These are phyloP conservation scores for Pyricularia grisea DNA, from an alignment of 2,329 filamentous ascomycete genomes.

Conservation along the genomic window DNA sequence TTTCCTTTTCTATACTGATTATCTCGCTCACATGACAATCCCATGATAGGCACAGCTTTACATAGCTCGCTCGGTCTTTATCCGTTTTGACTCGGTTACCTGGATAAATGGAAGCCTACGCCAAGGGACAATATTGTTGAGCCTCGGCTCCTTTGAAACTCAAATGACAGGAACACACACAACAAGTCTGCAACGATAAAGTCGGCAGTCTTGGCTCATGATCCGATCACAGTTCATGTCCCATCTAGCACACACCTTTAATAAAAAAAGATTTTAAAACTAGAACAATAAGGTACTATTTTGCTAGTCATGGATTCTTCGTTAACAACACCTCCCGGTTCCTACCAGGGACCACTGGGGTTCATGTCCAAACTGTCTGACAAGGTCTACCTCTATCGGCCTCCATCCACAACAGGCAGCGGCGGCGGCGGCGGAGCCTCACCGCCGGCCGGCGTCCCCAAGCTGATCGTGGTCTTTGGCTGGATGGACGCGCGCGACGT, in stretches of 20 bases:
- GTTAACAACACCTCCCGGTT: conserved; percentile 4
- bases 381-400: conserved; percentile 25
- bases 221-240: background rate
- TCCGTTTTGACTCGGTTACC: background rate
- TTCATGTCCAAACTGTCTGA: conserved; percentile 29
- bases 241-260: background rate
- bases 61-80: background rate
- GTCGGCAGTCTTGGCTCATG: background rate
- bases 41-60: no score
- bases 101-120: background rate
- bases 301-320: background rate
- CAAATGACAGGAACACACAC: background rate
- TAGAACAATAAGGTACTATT: background rate
- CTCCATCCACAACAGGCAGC: conserved; percentile 8
- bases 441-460: conserved; percentile 8
- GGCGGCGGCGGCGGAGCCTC: background rate
- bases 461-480: conserved; percentile 35
- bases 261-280: background rate
- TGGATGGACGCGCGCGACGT: conserved; percentile 43
- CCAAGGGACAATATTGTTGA: background rate
- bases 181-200: background rate
- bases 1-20: no score
- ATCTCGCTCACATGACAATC: no score
- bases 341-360: conserved; percentile 16
- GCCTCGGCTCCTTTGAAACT: background rate